Percentiles rank a stretch among this genome's conserved stretches.
phyloP scores from a whole-genome alignment of 495 filamentous ascomycete species.

The Amorphotheca resinae region DNA sequence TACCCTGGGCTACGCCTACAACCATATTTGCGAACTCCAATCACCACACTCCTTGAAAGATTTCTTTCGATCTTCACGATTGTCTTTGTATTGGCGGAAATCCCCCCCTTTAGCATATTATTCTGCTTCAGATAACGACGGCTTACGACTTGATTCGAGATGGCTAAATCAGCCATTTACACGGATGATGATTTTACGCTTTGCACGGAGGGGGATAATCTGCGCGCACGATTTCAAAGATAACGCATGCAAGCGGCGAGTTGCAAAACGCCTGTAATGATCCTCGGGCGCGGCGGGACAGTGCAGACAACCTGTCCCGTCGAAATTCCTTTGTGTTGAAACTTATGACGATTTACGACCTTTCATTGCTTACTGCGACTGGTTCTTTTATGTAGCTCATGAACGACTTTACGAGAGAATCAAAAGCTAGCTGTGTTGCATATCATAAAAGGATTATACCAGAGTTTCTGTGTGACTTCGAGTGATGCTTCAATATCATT shows the following conservation, averaged over 20 bases:
- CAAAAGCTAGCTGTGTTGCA: slow-evolving; percentile 20
- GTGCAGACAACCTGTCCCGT: slow-evolving; percentile 3
- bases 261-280: slow-evolving; percentile 18
- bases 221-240: slow-evolving; percentile 12
- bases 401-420: slow-evolving; percentile 20
- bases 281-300: slow-evolving; percentile 10
- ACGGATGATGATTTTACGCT: slow-evolving; percentile 22
- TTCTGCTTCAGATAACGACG: slow-evolving; percentile 20
- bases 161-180: slow-evolving; percentile 8
- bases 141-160: slow-evolving; percentile 20
- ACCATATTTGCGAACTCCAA: slow-evolving; percentile 16
- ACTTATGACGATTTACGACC: slow-evolving; percentile 19
- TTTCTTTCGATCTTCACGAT: slow-evolving; percentile 17
- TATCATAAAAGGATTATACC: background rate
- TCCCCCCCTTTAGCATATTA: slow-evolving; percentile 14
- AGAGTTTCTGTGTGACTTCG: no score
- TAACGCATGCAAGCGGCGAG: slow-evolving; percentile 11
- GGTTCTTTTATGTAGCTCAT: slow-evolving; percentile 20
- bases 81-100: slow-evolving; percentile 20
- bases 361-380: slow-evolving; percentile 2
- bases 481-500: no score
- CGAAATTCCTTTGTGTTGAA: slow-evolving; percentile 14
- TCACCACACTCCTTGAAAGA: slow-evolving; percentile 20
- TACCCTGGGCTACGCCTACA: slow-evolving; percentile 11
- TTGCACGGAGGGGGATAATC: slow-evolving; percentile 14